Conservation (phyloP, 2,329 filamentous ascomycete genomes). For the Hirsutella thompsonii region DNA sequence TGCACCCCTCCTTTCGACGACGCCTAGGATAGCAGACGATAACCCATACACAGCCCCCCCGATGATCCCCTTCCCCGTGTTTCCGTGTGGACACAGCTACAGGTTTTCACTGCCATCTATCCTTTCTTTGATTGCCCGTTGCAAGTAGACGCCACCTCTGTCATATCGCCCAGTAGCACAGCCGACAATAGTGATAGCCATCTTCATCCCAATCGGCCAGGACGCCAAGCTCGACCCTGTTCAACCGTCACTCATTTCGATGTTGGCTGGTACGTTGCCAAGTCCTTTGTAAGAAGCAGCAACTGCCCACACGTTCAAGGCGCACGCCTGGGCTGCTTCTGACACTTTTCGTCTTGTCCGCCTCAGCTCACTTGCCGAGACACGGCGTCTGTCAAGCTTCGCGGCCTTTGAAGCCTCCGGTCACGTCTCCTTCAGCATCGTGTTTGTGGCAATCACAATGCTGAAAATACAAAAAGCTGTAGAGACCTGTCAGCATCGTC, state of each 20-base stretch:
- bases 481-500: not conserved
- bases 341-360: too few relatives aligned
- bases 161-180: not conserved
- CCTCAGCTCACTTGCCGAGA: too few relatives aligned
- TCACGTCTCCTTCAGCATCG: not conserved
- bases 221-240: not conserved
- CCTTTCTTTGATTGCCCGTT: not conserved
- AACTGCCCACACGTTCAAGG: too few relatives aligned
- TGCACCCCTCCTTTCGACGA: not conserved
- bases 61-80: not conserved
- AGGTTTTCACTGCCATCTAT: slow-evolving; percentile 1
- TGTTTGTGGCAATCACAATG: slow-evolving; percentile 35
- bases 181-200: not conserved
- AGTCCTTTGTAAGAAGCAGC: not conserved
- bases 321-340: too few relatives aligned
- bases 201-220: not conserved
- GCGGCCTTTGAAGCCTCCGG: not conserved
- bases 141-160: not conserved
- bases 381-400: not conserved
- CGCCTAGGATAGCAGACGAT: not conserved
- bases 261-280: not conserved
- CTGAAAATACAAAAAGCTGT: slow-evolving; percentile 68
- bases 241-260: not conserved
- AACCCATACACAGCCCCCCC: not conserved
- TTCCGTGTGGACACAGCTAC: not conserved